A percentile compares a stretch with the other conserved stretches of the same genome.
Conservation (phyloP, 116 monocot species). For the Cymodocea nodosa region DNA sequence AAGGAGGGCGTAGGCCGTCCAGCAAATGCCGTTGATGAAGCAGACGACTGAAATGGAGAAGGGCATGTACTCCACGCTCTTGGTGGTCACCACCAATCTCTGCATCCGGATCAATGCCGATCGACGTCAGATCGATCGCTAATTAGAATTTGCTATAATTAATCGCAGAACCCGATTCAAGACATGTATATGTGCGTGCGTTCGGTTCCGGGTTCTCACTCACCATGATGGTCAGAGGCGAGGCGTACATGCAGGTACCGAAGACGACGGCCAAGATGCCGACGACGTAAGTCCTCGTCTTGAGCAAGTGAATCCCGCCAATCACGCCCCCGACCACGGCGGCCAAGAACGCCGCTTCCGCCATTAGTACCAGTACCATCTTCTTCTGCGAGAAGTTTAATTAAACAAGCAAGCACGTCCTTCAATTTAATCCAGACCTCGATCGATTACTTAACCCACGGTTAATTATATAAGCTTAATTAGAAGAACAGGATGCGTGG, state of each 20-base stretch:
- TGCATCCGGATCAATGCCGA: not conserved
- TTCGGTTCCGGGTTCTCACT: too few relatives aligned
- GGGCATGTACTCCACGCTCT: constrained; percentile 57
- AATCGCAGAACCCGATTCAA: too few relatives aligned
- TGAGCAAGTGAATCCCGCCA: constrained; percentile 5
- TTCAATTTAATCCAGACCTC: too few relatives aligned
- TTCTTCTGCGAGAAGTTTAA: constrained; percentile 24
- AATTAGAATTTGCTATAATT: too few relatives aligned
- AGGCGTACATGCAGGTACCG: constrained; percentile 56
- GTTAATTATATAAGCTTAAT: too few relatives aligned
- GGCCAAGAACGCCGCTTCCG: constrained; percentile 24
- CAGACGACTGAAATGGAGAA: constrained; percentile 20
- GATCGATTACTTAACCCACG: too few relatives aligned
- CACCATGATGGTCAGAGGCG: constrained; percentile 46
- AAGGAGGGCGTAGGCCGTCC: constrained; percentile 15
- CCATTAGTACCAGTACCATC: constrained; percentile 10
- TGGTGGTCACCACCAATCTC: constrained; percentile 30
- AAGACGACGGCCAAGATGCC: constrained; percentile 49
- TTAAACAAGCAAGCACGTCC: too few relatives aligned
- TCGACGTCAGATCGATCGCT: too few relatives aligned
- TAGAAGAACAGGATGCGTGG: too few relatives aligned
- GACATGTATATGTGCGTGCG: too few relatives aligned
- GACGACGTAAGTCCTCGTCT: constrained; percentile 27
- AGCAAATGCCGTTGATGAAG: constrained; percentile 24
- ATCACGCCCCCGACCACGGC: constrained; percentile 14